phyloP scores from a whole-genome alignment of 257 asterid species.

The Fraxinus cuspidata region DNA sequence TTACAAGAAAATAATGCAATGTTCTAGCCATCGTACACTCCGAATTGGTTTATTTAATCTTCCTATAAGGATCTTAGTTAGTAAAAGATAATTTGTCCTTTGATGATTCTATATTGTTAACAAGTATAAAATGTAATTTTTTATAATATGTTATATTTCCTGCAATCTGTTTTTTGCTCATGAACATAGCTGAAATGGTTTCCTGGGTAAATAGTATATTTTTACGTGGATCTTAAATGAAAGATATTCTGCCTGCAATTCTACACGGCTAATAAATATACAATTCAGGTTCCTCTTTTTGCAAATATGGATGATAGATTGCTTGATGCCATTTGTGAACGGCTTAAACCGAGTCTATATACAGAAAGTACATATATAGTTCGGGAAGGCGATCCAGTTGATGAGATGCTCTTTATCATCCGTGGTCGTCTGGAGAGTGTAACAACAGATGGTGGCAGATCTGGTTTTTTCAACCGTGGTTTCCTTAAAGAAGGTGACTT shows the following conservation, averaged over 20 bases:
- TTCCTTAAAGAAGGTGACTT: constrained; percentile 77
- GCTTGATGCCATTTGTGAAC: constrained; percentile 93
- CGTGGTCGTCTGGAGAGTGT: constrained; percentile 94
- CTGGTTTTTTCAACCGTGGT: constrained; percentile 93
- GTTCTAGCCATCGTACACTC: not conserved
- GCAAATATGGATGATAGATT: constrained; percentile 96
- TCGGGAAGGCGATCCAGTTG: constrained; percentile 96
- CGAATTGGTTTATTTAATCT: too few relatives aligned
- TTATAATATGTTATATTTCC: too few relatives aligned
- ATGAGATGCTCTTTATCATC: constrained; percentile 88
- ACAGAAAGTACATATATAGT: constrained; percentile 75
- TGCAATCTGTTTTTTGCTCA: not conserved
- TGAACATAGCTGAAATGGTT: not conserved
- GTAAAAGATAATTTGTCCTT: not conserved
- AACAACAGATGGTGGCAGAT: constrained; percentile 96
- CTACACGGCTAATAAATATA: not conserved
- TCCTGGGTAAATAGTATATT: not conserved
- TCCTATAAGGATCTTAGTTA: too few relatives aligned
- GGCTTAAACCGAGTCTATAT: constrained; percentile 91
- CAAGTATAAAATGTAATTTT: not conserved
- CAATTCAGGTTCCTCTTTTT: constrained; percentile 83
- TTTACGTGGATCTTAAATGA: not conserved
- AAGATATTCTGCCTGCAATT: not conserved
- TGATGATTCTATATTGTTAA: not conserved
- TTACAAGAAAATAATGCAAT: not conserved